phyloP scores from a whole-genome alignment of 192 early-diverging fungal genomes.

The Coemansia sp. region DNA sequence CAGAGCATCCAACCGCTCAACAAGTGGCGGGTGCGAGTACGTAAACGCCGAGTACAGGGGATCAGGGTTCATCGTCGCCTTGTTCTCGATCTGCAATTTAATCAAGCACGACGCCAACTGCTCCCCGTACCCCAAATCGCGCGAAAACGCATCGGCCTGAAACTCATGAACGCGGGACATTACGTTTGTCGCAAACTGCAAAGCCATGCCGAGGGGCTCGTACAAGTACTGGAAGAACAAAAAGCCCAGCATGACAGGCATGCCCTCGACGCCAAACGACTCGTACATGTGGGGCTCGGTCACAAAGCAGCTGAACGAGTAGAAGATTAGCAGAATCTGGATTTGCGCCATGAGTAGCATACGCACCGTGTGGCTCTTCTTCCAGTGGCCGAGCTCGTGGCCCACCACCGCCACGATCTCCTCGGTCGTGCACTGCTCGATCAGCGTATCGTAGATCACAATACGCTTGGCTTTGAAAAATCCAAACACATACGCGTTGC shows the following conservation, averaged over 20 bases:
- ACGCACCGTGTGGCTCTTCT: constrained; percentile 76
- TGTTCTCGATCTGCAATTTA: constrained; percentile 89
- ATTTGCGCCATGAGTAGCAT: constrained; percentile 72
- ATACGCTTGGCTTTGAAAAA: constrained; percentile 97
- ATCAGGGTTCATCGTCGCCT: constrained; percentile 83
- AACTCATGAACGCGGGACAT: constrained; percentile 87
- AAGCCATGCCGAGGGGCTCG: constrained; percentile 72
- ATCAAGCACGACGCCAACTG: constrained; percentile 75
- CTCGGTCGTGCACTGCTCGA: constrained; percentile 77
- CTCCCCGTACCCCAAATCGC: constrained; percentile 75
- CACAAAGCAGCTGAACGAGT: constrained; percentile 75
- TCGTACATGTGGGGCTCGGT: constrained; percentile 72
- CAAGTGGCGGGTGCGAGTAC: constrained; percentile 87
- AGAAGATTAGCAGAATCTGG: constrained; percentile 75
- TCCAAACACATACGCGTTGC: constrained; percentile 96
- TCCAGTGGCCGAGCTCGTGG: constrained; percentile 97
- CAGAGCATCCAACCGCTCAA: constrained; percentile 77
- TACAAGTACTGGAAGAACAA: constrained; percentile 86
- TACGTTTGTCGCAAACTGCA: constrained; percentile 75
- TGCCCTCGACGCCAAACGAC: constrained; percentile 80
- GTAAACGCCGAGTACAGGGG: constrained; percentile 87
- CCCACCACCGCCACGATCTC: constrained; percentile 94
- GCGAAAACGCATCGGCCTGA: constrained; percentile 88
- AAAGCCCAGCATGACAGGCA: constrained; percentile 86
- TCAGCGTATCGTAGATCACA: constrained; percentile 89